Evolutionary conservation across 2,329 filamentous ascomycete species (phyloP).

Genomic region (Tetracladium maxilliforme): DNA sequence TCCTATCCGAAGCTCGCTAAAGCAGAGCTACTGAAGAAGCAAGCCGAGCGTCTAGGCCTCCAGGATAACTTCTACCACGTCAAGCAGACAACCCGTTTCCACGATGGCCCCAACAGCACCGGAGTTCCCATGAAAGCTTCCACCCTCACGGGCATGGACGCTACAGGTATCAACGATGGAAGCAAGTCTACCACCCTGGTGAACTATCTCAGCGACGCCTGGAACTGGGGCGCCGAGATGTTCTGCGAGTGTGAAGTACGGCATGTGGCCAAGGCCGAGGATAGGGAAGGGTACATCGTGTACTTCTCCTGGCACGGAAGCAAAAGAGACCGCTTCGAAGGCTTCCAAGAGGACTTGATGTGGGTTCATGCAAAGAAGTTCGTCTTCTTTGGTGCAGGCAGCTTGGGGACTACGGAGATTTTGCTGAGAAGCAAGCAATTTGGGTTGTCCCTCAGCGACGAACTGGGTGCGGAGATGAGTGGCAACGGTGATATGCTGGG

Average conservation of each 20-base stretch:
- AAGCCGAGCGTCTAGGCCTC: slow-evolving; percentile 36
- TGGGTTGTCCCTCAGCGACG: slow-evolving; percentile 40
- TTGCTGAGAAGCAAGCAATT: slow-evolving; percentile 42
- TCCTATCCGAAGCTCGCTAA: slow-evolving; percentile 44
- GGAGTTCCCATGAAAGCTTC: slow-evolving; percentile 50
- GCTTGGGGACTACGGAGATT: slow-evolving; percentile 52
- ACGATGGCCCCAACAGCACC: slow-evolving; percentile 42
- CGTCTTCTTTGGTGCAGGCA: slow-evolving; percentile 51
- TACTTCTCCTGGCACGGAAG: slow-evolving; percentile 51
- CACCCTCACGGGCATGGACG: slow-evolving; percentile 44
- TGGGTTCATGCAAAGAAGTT: slow-evolving; percentile 52
- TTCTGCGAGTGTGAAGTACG: slow-evolving; percentile 56
- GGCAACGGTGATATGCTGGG: slow-evolving; percentile 53
- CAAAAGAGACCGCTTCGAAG: slow-evolving; percentile 37
- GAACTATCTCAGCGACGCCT: slow-evolving; percentile 54
- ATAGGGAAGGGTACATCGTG: slow-evolving; percentile 41
- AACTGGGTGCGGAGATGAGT: slow-evolving; percentile 43
- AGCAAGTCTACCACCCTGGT: slow-evolving; percentile 52
- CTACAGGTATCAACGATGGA: slow-evolving; percentile 50
- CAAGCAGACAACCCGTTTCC: slow-evolving; percentile 48
- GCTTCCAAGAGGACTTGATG: slow-evolving; percentile 44
- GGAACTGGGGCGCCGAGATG: slow-evolving; percentile 59
- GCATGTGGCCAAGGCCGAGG: slow-evolving; percentile 38
- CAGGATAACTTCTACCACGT: slow-evolving; percentile 37
- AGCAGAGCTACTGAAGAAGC: slow-evolving; percentile 37